Evolutionary conservation across 2,329 filamentous ascomycete species (phyloP), one percentile per base, ranked within the genome.

Genomic region (Eutypa lata): DNA sequence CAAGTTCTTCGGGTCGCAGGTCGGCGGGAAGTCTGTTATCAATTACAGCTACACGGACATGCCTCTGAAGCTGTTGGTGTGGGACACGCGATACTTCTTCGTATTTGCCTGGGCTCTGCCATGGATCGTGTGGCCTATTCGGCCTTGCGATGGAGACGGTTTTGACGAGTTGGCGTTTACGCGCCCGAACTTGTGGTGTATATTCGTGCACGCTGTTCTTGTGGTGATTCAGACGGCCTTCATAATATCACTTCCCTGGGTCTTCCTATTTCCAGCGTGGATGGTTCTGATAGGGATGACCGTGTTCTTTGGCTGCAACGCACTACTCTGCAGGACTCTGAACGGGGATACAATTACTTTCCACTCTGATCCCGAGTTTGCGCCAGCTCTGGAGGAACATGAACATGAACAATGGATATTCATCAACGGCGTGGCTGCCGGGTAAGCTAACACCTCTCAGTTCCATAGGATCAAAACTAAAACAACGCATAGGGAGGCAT

Each of bases 361-460:
- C 59, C 67, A 70, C 18, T 84, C 83, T 1, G 76, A 82, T 42
- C 71, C 77, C 2, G 72, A 79, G 50, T 83, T 80, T 56, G 76
- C 83, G 1, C 67, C 75, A 16, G 69, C 69, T 1, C 67, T 69
- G 18, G 73, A 75, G 0, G 75, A 81, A 57, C 78, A 83, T 65
- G 73, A 74, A 11, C 75, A 83, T 49, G 89, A 92, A 70, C 80
- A 86, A 62, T 93, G 89, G 89, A 77, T 92, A n/a, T 92, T 89
- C 65, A 69, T 92, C 49, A 92, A 92, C 62, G 89, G 89, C 1
- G 83, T 91, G 26, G 82, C 79, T 10, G 78, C 79, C 33, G 81
- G 79, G 82, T 85, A 70, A 54, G 78, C 73, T 33, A 19, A 66
- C 48, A 24, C 26, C 19, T 5, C 46, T 18, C 22, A 3, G 42